Conservation (phyloP, 805 yeast genomes). For the Ogataea kodamae region DNA sequence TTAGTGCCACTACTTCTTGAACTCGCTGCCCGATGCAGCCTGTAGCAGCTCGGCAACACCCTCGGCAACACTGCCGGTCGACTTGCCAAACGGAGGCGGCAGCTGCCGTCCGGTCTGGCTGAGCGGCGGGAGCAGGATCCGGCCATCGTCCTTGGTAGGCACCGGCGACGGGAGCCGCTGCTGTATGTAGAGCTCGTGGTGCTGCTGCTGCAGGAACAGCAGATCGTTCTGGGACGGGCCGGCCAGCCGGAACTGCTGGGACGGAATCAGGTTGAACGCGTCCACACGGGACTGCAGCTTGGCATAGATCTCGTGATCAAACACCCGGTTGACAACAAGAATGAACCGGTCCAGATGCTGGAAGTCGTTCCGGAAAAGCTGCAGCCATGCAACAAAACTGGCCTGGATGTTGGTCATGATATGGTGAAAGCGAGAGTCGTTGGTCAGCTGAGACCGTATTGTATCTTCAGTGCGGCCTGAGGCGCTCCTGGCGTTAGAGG, state of each 20-base stretch:
- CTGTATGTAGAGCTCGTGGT: constrained; percentile 16
- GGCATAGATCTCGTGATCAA: constrained; percentile 20
- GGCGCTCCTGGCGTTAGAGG: constrained; percentile 5
- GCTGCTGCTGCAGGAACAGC: constrained; percentile 17
- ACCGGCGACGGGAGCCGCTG: constrained; percentile 15
- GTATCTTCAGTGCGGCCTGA: constrained; percentile 19
- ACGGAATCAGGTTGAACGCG: constrained; percentile 19
- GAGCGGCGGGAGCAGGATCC: constrained; percentile 23
- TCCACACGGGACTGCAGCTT: constrained; percentile 17
- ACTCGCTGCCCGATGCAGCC: constrained; percentile 20
- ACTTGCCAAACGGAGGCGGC: constrained; percentile 17
- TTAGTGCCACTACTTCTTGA: no score
- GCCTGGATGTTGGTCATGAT: constrained; percentile 27
- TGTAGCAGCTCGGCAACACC: constrained; percentile 23
- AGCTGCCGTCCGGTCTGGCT: constrained; percentile 18
- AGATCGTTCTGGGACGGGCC: constrained; percentile 12
- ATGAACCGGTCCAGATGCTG: constrained; percentile 13
- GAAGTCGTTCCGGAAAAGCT: constrained; percentile 19
- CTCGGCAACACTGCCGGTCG: constrained; percentile 7
- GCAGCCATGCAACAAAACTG: constrained; percentile 27
- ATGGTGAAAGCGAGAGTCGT: constrained; percentile 25
- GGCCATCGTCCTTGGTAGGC: constrained; percentile 9
- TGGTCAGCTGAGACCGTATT: constrained; percentile 19
- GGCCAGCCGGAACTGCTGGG: constrained; percentile 14
- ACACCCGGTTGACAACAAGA: constrained; percentile 12